phyloP scores from a whole-genome alignment of 257 asterid species.

The Nicotiana tabacum region DNA sequence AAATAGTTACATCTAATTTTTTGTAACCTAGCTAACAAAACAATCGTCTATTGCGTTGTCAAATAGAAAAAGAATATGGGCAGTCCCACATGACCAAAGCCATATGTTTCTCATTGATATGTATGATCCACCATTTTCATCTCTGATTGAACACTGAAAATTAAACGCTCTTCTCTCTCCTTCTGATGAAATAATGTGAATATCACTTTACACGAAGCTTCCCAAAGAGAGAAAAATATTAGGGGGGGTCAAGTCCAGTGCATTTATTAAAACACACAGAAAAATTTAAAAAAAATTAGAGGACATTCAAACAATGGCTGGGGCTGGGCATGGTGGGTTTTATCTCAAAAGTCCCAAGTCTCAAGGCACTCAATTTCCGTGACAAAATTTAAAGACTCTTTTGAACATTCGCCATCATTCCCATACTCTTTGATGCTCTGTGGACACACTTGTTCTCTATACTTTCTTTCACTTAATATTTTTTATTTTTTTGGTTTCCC shows the following conservation, averaged over 20 bases:
- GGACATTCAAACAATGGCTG: no score
- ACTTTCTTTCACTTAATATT: not conserved
- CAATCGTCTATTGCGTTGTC: not conserved
- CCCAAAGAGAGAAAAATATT: not conserved
- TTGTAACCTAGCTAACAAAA: not conserved
- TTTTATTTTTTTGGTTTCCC: not conserved
- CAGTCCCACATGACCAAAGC: not conserved
- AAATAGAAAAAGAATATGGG: not conserved
- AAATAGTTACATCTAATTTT: not conserved
- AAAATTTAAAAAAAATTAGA: no score
- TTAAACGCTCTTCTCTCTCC: not conserved
- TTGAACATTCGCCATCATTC: conserved; percentile 29
- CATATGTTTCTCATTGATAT: not conserved
- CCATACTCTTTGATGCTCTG: conserved; percentile 10
- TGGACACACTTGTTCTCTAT: not conserved
- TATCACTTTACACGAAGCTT: not conserved
- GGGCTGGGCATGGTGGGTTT: not conserved
- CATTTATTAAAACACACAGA: not conserved
- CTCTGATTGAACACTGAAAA: not conserved
- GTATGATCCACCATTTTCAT: conserved; percentile 9
- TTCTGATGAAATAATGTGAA: not conserved
- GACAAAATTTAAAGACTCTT: conserved; percentile 20
- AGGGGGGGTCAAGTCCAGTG: conserved; percentile 2
- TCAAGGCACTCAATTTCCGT: conserved; percentile 28
- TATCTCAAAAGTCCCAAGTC: conserved; percentile 7